Evolutionary conservation across 2,329 filamentous ascomycete species (phyloP), one percentile per base, ranked within the genome.

Genomic region (Curvularia verruculosa): DNA sequence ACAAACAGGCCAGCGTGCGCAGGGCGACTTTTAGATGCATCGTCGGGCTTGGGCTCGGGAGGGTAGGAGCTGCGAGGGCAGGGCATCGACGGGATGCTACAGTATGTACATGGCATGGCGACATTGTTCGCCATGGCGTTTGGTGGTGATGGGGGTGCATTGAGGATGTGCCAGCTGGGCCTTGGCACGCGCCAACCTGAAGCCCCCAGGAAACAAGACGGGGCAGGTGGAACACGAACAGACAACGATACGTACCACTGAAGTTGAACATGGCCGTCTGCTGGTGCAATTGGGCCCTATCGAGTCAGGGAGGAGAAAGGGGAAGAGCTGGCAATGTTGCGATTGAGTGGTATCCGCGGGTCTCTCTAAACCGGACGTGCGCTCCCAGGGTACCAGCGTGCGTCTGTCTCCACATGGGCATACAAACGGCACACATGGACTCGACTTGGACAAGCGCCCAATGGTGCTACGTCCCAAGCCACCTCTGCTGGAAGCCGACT

Each of bases 221-320:
- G 21, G 29, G 21, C 41, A 18, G 40, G 24, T 39, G 29, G 46
- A 49, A 49, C 36, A 36, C 37, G 28, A 47, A 57, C 44, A 53
- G 47, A 29, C 48, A 49, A 75, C 48, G 49, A 75, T 7, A 43
- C 74, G 61, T 68, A 76, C 74, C 70, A 63, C 70, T 74, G 59
- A 76, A 74, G 58, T 66, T 73, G 68, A 76, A 76, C 74, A 76
- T 75, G 55, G 23, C 58, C 41, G 63, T 45, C 48, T 49, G 49
- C 31, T 44, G 26, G 58, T 39, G 37, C 40, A 49, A 49, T 5
- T 24, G 36, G n/a, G 36, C 7, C 21, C 43, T 47, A 19, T 41
- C 31, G 36, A 54, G 39, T 49, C 29, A 29, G 49, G 49, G 43
- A 19, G 41, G 51, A 31, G 52, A 52, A 51, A 29, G 60, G 36